Conservation (phyloP, 768 basidiomycete species). For the Tulasnella sp. region DNA sequence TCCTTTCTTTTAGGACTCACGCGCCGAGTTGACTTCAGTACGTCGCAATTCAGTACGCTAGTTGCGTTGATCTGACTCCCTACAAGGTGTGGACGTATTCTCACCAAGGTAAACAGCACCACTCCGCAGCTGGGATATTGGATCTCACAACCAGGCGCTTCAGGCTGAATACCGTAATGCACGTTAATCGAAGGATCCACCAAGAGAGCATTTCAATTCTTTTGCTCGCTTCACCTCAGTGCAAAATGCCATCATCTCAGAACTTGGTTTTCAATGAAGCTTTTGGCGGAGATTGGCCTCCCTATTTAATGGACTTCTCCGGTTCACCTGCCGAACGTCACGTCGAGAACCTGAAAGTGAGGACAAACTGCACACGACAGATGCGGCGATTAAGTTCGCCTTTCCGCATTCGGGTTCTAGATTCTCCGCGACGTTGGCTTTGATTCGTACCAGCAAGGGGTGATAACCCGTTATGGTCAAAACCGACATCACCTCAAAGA, state of each 20-base stretch:
- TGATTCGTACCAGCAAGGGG: constrained; percentile 52
- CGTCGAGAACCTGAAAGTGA: constrained; percentile 73
- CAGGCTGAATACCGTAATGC: constrained; percentile 37
- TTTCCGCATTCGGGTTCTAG: constrained; percentile 40
- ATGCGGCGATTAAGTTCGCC: not conserved
- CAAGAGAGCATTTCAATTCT: constrained; percentile 70
- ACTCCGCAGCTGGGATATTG: not conserved
- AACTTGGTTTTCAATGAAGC: constrained; percentile 58
- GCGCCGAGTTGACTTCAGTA: constrained; percentile 71
- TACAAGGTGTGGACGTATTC: constrained; percentile 70
- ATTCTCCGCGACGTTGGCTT: constrained; percentile 70
- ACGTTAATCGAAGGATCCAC: constrained; percentile 70
- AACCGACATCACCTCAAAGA: constrained; percentile 48
- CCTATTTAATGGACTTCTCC: constrained; percentile 62
- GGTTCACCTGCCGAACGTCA: constrained; percentile 67
- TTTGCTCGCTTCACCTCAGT: constrained; percentile 57
- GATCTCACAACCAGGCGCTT: not conserved
- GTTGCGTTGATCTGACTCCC: not conserved
- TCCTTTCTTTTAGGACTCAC: constrained; percentile 46
- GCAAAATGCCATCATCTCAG: constrained; percentile 57
- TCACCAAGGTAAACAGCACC: constrained; percentile 56
- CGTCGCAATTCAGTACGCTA: constrained; percentile 35
- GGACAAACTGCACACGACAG: not conserved
- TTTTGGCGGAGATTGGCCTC: constrained; percentile 56
- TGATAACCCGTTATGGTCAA: constrained; percentile 47